A percentile compares a stretch with the other conserved stretches of the same genome.
These are phyloP conservation scores for Eucalyptus caleyi DNA, from an alignment of 345 rosid species.

Conservation along the genomic window DNA sequence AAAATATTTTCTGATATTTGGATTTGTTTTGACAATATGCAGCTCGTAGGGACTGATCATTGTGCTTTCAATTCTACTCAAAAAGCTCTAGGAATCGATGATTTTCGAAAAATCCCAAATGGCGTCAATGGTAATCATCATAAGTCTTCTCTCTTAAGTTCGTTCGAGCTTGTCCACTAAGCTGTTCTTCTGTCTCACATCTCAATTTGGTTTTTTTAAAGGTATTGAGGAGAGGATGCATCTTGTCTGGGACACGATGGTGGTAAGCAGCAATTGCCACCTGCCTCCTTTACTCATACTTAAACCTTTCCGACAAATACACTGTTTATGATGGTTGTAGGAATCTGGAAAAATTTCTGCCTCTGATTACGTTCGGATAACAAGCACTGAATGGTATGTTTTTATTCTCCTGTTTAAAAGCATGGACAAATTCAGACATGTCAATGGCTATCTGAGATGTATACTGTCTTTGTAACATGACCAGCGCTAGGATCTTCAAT, in stretches of 20 bases:
- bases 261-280: slow-evolving; percentile 39
- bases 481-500: slow-evolving; percentile 91
- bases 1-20: not conserved
- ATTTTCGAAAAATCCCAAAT: slow-evolving; percentile 89
- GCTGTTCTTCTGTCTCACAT: not conserved
- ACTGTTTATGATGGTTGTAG: slow-evolving; percentile 1
- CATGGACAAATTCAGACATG: not conserved
- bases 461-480: not conserved
- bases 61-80: slow-evolving; percentile 80
- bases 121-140: slow-evolving; percentile 74
- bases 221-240: slow-evolving; percentile 99
- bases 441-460: not conserved
- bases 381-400: slow-evolving; percentile 42
- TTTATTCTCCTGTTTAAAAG: not conserved
- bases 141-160: slow-evolving; percentile 3
- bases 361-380: slow-evolving; percentile 29
- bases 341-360: slow-evolving; percentile 39
- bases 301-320: not conserved
- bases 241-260: slow-evolving; percentile 90
- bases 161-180: not conserved
- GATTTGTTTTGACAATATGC: slow-evolving; percentile 8
- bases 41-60: slow-evolving; percentile 99
- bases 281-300: not conserved
- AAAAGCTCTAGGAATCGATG: slow-evolving; percentile 73
- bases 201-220: slow-evolving; percentile 6